Conservation (phyloP, 352 stramenopile species). For the Thraustochytrium sp. region DNA sequence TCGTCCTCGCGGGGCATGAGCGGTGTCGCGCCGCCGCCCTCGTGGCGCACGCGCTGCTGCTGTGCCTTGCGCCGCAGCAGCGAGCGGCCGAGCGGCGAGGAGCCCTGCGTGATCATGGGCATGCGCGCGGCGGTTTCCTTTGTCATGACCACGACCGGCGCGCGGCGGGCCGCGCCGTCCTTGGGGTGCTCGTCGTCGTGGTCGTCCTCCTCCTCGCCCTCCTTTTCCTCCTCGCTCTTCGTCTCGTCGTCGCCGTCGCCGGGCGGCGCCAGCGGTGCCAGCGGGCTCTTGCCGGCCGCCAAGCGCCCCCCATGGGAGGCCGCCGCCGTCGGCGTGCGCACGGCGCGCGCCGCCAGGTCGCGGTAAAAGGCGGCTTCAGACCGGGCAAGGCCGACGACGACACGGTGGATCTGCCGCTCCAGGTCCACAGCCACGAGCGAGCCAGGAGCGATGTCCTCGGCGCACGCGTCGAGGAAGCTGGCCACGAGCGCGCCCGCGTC, state of each 20-base stretch:
- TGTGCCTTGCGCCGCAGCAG: not conserved
- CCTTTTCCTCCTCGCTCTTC: not conserved
- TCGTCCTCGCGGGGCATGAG: not conserved
- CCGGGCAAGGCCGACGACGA: not conserved
- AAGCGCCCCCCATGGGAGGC: not conserved
- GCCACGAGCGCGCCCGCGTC: not conserved
- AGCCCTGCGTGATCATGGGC: not conserved
- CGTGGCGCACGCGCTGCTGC: not conserved
- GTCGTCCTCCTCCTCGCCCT: too few species aligned
- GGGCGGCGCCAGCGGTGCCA: not conserved
- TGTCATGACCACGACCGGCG: not conserved
- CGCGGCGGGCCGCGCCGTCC: not conserved
- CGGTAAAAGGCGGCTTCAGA: not conserved
- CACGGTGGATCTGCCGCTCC: not conserved
- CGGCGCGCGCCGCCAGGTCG: not conserved
- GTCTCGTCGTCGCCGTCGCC: not conserved
- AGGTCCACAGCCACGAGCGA: conserved; percentile 1
- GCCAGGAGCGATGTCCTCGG: not conserved
- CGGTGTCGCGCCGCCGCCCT: not conserved
- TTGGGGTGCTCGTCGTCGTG: too few species aligned
- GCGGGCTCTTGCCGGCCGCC: not conserved
- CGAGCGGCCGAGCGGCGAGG: not conserved
- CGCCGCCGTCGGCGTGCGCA: not conserved
- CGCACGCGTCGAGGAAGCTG: not conserved
- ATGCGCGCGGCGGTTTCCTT: not conserved